phyloP scores from a whole-genome alignment of 768 basidiomycete genomes.

The Boletus rex-veris region DNA sequence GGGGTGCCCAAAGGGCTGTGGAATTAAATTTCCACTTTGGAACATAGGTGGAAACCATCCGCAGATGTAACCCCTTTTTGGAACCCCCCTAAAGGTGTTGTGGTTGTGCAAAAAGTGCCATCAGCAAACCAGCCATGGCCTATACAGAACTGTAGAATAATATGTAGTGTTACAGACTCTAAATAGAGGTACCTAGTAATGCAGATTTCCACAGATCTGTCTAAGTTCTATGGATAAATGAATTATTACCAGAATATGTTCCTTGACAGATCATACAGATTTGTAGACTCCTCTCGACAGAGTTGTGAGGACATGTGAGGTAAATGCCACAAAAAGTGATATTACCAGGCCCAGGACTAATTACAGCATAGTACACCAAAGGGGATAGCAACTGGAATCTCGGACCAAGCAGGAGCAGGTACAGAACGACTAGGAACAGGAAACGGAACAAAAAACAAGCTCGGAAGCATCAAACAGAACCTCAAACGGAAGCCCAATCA shows the following conservation, averaged over 20 bases:
- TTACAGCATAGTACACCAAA: too few relatives aligned
- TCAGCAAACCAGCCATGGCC: not conserved
- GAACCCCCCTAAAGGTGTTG: too few relatives aligned
- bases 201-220: not conserved
- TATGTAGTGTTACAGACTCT: not conserved
- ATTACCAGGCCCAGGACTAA: not conserved
- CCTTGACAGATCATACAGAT: not conserved
- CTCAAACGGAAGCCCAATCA: not conserved
- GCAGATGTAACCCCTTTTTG: too few relatives aligned
- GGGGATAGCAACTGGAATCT: too few relatives aligned
- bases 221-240: not conserved
- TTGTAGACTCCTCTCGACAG: too few relatives aligned
- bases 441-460: too few relatives aligned
- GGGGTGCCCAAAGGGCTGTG: too few relatives aligned
- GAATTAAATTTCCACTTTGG: too few relatives aligned
- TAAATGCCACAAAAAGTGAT: not conserved
- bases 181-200: not conserved
- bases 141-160: not conserved
- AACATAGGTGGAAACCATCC: too few relatives aligned
- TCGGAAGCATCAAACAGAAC: too few relatives aligned
- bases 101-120: too few relatives aligned
- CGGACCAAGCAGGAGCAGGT: not conserved
- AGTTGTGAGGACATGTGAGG: too few relatives aligned
- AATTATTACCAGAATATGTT: not conserved
- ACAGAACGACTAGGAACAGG: not conserved